Base-by-base conservation (phyloP, 1,284 basidiomycete genomes). In the Sphagnurus paluster region DNA sequence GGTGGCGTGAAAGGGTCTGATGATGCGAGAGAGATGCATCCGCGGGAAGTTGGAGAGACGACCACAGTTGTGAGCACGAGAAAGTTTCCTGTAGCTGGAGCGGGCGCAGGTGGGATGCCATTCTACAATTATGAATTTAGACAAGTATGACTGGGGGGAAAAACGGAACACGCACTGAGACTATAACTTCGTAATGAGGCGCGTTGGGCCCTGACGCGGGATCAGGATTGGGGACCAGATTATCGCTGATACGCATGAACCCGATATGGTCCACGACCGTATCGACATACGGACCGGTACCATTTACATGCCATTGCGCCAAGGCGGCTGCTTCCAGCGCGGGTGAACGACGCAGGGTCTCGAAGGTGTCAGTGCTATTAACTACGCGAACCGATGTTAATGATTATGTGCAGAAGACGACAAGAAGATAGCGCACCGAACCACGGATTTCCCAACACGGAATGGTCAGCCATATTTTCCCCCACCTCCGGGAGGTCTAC, bases 401-500 rank as follows among this genome's bases (percentile, higher is more conserved):
- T n/a, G n/a, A n/a, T n/a, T n/a, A n/a, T n/a, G n/a, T n/a, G n/a
- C n/a, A n/a, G n/a, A n/a, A n/a, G n/a, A n/a, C n/a, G n/a, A n/a
- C n/a, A n/a, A n/a, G n/a, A n/a, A n/a, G n/a, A n/a, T n/a, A n/a
- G n/a, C n/a, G n/a, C n/a, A n/a, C n/a, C 53, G n/a, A 32, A 13
- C 46, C 43, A 55, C 5, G 44, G 13, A 17, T 30, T 35, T 8
- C 37, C 39, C 4, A 38, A 21, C 16, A 48, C 30, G n/a, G 45
- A 11, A 9, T 56, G 56, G 43, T 70, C 66, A n/a, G 48, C 52
- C n/a, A 67, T 50, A 35, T 76, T 72, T 48, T 70, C 63, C 3
- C 75, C 75, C 9, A 75, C 74, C 28, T 63, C 62, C 7, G 67
- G 59, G 2, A 72, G 57, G 44, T 69, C 59, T 23, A 61, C 58